phyloP scores from a whole-genome alignment of 306 rosid genomes.

The Cicer bijugum region DNA sequence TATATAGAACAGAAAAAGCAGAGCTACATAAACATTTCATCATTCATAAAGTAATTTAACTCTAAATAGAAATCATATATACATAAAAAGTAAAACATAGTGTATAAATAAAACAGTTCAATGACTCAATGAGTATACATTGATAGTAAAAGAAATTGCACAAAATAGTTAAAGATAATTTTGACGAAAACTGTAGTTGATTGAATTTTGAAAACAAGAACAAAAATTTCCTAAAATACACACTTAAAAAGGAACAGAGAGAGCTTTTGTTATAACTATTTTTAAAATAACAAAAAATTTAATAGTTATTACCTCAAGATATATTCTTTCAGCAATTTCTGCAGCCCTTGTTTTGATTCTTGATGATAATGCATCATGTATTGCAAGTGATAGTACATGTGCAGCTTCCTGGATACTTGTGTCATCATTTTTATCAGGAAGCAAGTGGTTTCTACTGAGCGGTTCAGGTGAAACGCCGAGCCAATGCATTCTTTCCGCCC shows the following conservation, averaged over 20 bases:
- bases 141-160: no score
- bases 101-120: no score
- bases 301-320: slow-evolving; percentile 61
- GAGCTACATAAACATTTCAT: neutral
- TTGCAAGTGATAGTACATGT: slow-evolving; percentile 54
- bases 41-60: slow-evolving; percentile 6
- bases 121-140: no score
- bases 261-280: no score
- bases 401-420: slow-evolving; percentile 61
- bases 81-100: neutral
- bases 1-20: neutral
- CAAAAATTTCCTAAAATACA: no score
- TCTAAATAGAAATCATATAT: slow-evolving; percentile 2
- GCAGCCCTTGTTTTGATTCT: slow-evolving; percentile 60
- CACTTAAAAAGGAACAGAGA: no score
- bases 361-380: slow-evolving; percentile 63
- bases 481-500: slow-evolving; percentile 93
- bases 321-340: slow-evolving; percentile 62
- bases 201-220: no score
- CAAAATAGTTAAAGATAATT: no score
- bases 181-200: no score
- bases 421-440: slow-evolving; percentile 60
- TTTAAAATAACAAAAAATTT: neutral
- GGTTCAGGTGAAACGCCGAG: slow-evolving; percentile 89
- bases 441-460: slow-evolving; percentile 59